phyloP scores from a whole-genome alignment of 441 rosid species.

The Populus hybrid region DNA sequence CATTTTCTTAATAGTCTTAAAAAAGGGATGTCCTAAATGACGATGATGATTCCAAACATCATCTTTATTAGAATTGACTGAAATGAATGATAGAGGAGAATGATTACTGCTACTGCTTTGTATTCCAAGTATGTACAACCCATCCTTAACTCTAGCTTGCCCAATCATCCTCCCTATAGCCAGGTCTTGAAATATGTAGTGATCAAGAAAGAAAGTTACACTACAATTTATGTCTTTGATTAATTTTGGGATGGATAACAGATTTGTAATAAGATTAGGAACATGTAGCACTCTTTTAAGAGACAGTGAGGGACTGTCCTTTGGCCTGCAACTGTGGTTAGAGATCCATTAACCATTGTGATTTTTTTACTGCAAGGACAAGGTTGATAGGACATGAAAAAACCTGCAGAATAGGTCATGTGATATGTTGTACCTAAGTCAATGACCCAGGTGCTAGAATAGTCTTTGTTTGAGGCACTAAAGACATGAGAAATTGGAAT shows the following conservation, averaged over 20 bases:
- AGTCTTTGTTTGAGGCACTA: not conserved
- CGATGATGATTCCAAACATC: not conserved
- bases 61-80: not conserved
- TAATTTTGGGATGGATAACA: not conserved
- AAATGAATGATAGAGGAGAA: not conserved
- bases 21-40: not conserved
- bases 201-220: not conserved
- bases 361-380: not conserved
- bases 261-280: not conserved
- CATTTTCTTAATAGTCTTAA: not conserved
- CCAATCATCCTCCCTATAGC: slow-evolving; percentile 1
- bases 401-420: not conserved
- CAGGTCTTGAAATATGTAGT: slow-evolving; percentile 5
- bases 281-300: not conserved
- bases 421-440: not conserved
- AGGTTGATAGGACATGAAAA: not conserved
- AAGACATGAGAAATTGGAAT: not conserved
- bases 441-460: not conserved
- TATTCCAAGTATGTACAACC: not conserved
- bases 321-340: not conserved
- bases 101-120: not conserved
- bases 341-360: not conserved
- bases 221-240: not conserved
- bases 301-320: not conserved
- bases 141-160: not conserved